Percentiles rank a stretch among this genome's conserved stretches.
Evolutionary conservation across 148 eudicot genomes (phyloP).

Genomic region (Rhododendron griersonianum): DNA sequence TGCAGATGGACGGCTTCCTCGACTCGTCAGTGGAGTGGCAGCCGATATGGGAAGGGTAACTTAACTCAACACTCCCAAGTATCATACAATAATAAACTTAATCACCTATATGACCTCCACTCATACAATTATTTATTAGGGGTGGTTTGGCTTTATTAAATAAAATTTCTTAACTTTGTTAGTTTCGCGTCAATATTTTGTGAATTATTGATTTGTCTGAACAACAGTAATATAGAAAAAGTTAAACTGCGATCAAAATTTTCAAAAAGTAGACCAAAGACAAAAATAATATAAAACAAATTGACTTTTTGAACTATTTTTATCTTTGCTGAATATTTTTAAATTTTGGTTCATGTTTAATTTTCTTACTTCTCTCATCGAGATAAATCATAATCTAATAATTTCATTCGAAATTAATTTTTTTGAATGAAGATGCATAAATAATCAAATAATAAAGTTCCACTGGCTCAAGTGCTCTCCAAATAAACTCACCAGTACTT

Average conservation of each 20-base stretch:
- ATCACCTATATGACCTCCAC: not conserved
- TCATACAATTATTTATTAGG: too few species aligned
- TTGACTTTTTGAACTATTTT: not conserved
- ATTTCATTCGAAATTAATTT: not conserved
- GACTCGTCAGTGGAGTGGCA: conserved; percentile 49
- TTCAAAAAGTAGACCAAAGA: not conserved
- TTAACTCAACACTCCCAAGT: not conserved
- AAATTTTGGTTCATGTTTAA: not conserved
- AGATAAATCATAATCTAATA: too few species aligned
- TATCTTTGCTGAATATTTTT: not conserved
- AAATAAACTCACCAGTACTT: not conserved
- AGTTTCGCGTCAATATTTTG: not conserved
- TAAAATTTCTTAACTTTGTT: not conserved
- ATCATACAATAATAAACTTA: not conserved
- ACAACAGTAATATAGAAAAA: too few species aligned
- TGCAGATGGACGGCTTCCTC: conserved; percentile 19
- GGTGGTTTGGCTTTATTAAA: too few species aligned
- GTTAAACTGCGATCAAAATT: not conserved
- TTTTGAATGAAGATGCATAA: not conserved
- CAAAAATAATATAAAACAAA: too few species aligned
- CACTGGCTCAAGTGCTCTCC: not conserved
- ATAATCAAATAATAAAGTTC: too few species aligned
- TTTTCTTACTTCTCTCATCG: not conserved
- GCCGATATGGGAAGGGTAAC: conserved; percentile 31
- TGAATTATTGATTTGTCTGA: not conserved